phyloP scores from a whole-genome alignment of 192 early-diverging fungal species.

The Piromyces finnis region DNA sequence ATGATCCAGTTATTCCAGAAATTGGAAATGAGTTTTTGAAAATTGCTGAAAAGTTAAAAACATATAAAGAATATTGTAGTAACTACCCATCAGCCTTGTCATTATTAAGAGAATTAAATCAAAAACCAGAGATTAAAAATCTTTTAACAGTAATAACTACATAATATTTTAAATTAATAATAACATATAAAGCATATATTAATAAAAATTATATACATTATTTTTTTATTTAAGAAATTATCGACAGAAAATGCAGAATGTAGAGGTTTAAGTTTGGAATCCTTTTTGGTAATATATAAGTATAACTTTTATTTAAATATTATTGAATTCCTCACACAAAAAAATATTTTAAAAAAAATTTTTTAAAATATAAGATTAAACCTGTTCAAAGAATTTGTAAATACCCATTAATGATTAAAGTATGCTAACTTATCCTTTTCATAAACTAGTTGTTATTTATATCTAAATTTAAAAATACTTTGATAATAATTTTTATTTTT shows the following conservation, averaged over 20 bases:
- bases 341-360: too few species aligned
- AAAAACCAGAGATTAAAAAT: not conserved
- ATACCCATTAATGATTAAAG: conserved; percentile 5
- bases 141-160: not conserved
- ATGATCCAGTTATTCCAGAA: conserved; percentile 18
- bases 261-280: conserved; percentile 31
- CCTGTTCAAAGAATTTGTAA: conserved; percentile 42
- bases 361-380: too few species aligned
- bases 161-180: too few species aligned
- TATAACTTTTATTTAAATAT: too few species aligned
- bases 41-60: not conserved
- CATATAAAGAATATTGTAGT: not conserved
- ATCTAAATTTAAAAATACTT: too few species aligned
- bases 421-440: not conserved
- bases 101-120: not conserved
- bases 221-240: conserved; percentile 30
- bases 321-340: too few species aligned
- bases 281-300: conserved; percentile 25
- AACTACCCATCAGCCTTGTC: not conserved
- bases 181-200: too few species aligned
- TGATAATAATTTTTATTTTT: not conserved
- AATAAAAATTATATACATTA: too few species aligned
- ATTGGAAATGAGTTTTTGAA: conserved; percentile 7
- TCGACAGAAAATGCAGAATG: conserved; percentile 15
- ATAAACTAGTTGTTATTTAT: not conserved